A percentile compares a stretch with the other conserved stretches of the same genome.
Conservation (phyloP, 2,329 filamentous ascomycete genomes). For the Trichoderma koningii region DNA sequence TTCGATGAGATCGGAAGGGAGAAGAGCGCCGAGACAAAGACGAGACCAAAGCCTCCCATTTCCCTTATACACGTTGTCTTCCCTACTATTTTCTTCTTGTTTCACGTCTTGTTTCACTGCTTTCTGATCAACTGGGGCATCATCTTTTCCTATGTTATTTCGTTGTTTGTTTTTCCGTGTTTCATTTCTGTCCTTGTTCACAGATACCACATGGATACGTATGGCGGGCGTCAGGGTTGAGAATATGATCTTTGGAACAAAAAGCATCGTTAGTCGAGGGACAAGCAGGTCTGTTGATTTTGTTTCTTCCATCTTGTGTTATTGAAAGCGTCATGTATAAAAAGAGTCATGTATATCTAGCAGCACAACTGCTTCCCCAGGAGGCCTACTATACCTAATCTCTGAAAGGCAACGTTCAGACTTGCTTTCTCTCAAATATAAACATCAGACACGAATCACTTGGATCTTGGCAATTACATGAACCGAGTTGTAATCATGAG, state of each 20-base stretch:
- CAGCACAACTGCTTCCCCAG: not conserved
- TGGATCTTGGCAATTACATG: not conserved
- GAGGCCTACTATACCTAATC: not conserved
- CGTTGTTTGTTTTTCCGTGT: not conserved
- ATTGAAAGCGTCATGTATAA: constrained; percentile 17
- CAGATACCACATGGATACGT: constrained; percentile 29
- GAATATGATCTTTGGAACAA: constrained; percentile 16
- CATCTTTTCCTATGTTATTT: no score
- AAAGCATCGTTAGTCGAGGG: constrained; percentile 12
- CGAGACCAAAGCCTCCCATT: not conserved
- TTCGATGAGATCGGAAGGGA: not conserved
- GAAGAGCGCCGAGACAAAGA: not conserved
- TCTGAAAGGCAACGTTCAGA: not conserved
- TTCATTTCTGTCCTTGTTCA: constrained; percentile 15
- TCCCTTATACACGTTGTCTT: not conserved
- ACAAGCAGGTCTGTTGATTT: not conserved
- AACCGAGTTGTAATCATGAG: no score
- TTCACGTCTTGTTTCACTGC: no score
- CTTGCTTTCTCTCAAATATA: not conserved
- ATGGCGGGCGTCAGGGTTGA: constrained; percentile 23
- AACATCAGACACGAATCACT: not conserved
- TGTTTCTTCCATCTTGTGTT: not conserved
- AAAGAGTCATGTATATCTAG: constrained; percentile 9
- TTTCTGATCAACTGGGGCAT: no score
- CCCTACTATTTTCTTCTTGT: not conserved